A percentile compares a stretch with the other conserved stretches of the same genome.
These are phyloP conservation scores for Raddia distichophylla DNA, from an alignment of 176 grass and related monocot species.

Conservation along the genomic window DNA sequence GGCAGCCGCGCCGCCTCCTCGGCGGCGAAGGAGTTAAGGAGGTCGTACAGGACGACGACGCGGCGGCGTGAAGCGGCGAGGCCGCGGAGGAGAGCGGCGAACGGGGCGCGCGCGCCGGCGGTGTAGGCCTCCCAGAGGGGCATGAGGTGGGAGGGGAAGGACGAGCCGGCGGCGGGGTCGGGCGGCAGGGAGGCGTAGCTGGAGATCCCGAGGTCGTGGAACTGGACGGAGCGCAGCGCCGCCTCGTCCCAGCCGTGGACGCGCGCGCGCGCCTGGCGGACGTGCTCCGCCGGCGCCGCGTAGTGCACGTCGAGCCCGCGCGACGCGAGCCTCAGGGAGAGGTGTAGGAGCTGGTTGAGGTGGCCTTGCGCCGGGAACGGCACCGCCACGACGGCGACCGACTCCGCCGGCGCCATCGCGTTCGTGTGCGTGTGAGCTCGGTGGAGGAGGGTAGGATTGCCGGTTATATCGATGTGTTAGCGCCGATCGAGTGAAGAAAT, in stretches of 20 bases:
- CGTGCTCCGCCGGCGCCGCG: slow-evolving; percentile 34
- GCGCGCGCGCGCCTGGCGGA: slow-evolving; percentile 7
- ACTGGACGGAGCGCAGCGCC: not conserved
- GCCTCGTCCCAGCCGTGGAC: not conserved
- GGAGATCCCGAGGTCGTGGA: slow-evolving; percentile 46
- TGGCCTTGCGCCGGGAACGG: slow-evolving; percentile 76
- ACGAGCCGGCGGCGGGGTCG: slow-evolving; percentile 8
- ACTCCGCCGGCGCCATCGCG: not conserved
- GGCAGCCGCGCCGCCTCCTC: slow-evolving; percentile 42
- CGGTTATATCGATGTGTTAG: not conserved
- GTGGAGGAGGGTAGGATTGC: no score
- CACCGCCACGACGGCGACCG: slow-evolving; percentile 54
- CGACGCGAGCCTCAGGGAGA: slow-evolving; percentile 56
- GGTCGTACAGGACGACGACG: slow-evolving; percentile 55
- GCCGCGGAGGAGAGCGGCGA: slow-evolving; percentile 39
- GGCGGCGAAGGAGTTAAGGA: slow-evolving; percentile 41
- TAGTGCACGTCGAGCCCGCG: slow-evolving; percentile 50
- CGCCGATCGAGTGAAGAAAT: not conserved
- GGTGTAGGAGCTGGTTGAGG: slow-evolving; percentile 78
- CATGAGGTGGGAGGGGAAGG: slow-evolving; percentile 49
- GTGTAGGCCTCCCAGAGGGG: slow-evolving; percentile 36
- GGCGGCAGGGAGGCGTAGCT: slow-evolving; percentile 33
- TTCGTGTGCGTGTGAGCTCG: not conserved
- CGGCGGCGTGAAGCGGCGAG: slow-evolving; percentile 43
- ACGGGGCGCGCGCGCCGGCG: slow-evolving; percentile 33